phyloP scores from a whole-genome alignment of 345 rosid genomes.

The Tarenaya hassleriana region DNA sequence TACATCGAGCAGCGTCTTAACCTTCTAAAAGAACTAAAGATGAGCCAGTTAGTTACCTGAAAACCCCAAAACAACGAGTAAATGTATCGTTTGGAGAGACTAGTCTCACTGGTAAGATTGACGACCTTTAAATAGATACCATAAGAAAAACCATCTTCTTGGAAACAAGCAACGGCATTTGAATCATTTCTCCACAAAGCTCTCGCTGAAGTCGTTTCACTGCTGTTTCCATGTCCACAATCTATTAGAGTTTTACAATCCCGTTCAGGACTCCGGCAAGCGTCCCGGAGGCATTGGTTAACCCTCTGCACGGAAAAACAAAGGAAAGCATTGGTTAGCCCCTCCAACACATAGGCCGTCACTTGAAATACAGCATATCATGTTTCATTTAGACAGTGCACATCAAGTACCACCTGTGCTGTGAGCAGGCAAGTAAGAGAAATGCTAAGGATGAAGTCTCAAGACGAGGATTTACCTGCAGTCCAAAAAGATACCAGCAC shows the following conservation, averaged over 20 bases:
- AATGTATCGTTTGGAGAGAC: conserved; percentile 47
- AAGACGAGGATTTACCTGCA: conserved; percentile 46
- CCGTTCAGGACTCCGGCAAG: conserved; percentile 28
- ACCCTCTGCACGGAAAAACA: conserved; percentile 54
- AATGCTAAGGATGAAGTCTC: conserved; percentile 4
- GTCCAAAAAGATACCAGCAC: conserved; percentile 80
- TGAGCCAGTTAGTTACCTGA: conserved; percentile 66
- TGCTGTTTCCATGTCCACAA: conserved; percentile 36
- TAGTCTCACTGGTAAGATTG: conserved; percentile 40
- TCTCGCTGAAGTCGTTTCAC: not conserved
- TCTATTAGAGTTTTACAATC: conserved; percentile 46
- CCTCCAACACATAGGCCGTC: not conserved
- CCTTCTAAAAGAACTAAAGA: no score
- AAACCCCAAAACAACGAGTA: conserved; percentile 94
- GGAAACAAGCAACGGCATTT: conserved; percentile 48
- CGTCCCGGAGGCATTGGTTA: conserved; percentile 71
- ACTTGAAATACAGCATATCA: conserved; percentile 3
- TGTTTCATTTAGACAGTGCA: not conserved
- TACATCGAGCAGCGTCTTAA: no score
- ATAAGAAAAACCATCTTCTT: conserved; percentile 32
- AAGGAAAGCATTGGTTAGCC: conserved; percentile 4
- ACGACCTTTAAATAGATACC: conserved; percentile 58
- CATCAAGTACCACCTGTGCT: not conserved
- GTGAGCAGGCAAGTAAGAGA: not conserved
- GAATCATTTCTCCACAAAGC: conserved; percentile 28